Conservation (phyloP, 768 basidiomycete genomes). For the Phylloporus arenicola region DNA sequence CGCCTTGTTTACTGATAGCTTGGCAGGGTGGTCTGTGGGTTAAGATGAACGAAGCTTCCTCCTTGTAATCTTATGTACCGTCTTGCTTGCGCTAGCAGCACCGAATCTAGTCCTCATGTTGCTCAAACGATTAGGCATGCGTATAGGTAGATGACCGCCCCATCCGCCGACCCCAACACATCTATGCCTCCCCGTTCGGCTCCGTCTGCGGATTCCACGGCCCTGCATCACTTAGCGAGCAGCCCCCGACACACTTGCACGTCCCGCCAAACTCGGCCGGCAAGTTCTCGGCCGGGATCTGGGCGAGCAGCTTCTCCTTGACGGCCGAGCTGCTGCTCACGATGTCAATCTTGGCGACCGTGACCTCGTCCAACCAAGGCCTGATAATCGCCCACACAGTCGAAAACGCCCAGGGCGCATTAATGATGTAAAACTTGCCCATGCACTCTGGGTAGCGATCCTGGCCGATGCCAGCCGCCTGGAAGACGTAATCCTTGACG, state of each 20-base stretch:
- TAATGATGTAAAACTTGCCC: conserved; percentile 99
- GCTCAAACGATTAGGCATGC: conserved; percentile 28
- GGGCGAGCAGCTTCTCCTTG: conserved; percentile 67
- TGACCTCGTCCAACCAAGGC: conserved; percentile 92
- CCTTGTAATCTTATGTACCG: background rate
- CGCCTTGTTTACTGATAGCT: background rate
- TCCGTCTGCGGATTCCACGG: conserved; percentile 64
- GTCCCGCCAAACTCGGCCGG: conserved; percentile 81
- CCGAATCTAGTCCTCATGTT: conserved; percentile 5
- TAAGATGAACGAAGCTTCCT: conserved; percentile 16
- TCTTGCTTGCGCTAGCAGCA: background rate
- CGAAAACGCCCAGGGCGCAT: conserved; percentile 89
- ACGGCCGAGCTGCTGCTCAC: conserved; percentile 54
- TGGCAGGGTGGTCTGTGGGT: conserved; percentile 25
- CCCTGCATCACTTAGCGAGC: conserved; percentile 84
- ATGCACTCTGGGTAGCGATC: conserved; percentile 90
- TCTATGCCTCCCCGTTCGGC: conserved; percentile 22
- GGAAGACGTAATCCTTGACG: conserved; percentile 87
- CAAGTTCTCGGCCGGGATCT: conserved; percentile 80
- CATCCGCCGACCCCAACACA: background rate
- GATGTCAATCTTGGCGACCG: conserved; percentile 92
- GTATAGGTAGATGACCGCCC: conserved; percentile 26
- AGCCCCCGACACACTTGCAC: conserved; percentile 75
- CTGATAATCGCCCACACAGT: conserved; percentile 87
- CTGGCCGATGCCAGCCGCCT: conserved; percentile 76